Conservation (phyloP, 1,284 basidiomycete species). For the Wallemia hederae region DNA sequence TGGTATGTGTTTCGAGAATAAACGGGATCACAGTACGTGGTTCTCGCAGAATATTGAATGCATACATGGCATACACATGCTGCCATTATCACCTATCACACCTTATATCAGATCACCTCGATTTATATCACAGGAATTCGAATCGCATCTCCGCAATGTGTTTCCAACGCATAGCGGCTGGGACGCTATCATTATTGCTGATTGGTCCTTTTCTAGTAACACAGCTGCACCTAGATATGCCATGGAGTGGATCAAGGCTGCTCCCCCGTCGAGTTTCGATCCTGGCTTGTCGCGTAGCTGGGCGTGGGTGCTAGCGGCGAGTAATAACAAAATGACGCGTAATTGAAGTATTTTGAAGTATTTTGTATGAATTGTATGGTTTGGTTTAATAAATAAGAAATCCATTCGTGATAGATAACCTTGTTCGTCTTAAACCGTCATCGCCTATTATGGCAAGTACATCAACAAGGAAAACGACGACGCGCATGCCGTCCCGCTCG, state of each 20-base stretch:
- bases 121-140: neutral
- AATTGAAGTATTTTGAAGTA: neutral
- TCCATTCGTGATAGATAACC: neutral
- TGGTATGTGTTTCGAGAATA: slow-evolving; percentile 1
- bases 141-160: neutral
- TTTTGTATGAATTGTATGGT: neutral
- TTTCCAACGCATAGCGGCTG: neutral
- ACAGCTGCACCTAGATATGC: neutral
- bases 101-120: neutral
- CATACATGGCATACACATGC: neutral
- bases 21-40: neutral
- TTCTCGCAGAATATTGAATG: neutral
- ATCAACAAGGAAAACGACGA: neutral
- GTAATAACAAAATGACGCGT: neutral
- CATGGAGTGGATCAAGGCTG: neutral
- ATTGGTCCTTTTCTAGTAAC: neutral
- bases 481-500: neutral
- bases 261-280: neutral
- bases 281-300: neutral
- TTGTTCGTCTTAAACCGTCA: neutral
- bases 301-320: neutral
- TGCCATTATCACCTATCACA: neutral
- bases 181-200: neutral
- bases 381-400: neutral
- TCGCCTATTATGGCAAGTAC: neutral